phyloP scores from a whole-genome alignment of 140 eudicot genomes.

The Oenanthe javanica region DNA sequence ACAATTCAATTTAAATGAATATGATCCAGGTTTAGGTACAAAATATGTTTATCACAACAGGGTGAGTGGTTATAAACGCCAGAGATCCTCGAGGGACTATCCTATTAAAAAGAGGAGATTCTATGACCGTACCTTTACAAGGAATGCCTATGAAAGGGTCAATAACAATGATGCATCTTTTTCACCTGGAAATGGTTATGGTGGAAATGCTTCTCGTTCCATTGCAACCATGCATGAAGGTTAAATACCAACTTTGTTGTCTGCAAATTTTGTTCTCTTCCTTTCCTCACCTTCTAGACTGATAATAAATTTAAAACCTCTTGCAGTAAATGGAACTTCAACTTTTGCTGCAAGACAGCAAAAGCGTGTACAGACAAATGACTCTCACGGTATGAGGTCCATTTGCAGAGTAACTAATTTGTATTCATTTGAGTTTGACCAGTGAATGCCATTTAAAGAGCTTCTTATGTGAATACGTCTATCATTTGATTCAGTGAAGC shows the following conservation, averaged over 20 bases:
- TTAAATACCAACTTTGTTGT: slow-evolving; percentile 13
- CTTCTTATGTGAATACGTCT: slow-evolving; percentile 29
- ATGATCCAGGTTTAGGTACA: slow-evolving; percentile 30
- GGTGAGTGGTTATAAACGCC: slow-evolving; percentile 39
- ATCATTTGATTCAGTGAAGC: slow-evolving; percentile 67
- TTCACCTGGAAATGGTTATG: slow-evolving; percentile 29
- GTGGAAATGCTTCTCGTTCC: slow-evolving; percentile 28
- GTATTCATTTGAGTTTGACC: slow-evolving; percentile 12
- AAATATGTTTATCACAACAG: slow-evolving; percentile 35
- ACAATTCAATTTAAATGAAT: slow-evolving; percentile 1
- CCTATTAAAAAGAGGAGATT: slow-evolving; percentile 78
- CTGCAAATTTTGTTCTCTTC: not conserved
- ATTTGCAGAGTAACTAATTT: slow-evolving; percentile 12
- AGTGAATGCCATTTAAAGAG: slow-evolving; percentile 1
- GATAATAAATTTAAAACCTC: slow-evolving; percentile 1
- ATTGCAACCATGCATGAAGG: slow-evolving; percentile 51
- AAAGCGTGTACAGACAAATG: slow-evolving; percentile 35
- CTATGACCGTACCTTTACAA: slow-evolving; percentile 35
- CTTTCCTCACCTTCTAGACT: not conserved
- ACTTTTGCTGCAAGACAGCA: slow-evolving; percentile 39
- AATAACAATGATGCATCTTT: slow-evolving; percentile 37
- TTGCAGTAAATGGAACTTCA: slow-evolving; percentile 39
- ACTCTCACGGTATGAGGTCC: slow-evolving; percentile 59
- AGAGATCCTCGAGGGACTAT: slow-evolving; percentile 73
- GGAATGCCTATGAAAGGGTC: slow-evolving; percentile 47